Evolutionary conservation across 2,329 filamentous ascomycete genomes (phyloP).

Genomic region (Aspergillus eucalypticola): DNA sequence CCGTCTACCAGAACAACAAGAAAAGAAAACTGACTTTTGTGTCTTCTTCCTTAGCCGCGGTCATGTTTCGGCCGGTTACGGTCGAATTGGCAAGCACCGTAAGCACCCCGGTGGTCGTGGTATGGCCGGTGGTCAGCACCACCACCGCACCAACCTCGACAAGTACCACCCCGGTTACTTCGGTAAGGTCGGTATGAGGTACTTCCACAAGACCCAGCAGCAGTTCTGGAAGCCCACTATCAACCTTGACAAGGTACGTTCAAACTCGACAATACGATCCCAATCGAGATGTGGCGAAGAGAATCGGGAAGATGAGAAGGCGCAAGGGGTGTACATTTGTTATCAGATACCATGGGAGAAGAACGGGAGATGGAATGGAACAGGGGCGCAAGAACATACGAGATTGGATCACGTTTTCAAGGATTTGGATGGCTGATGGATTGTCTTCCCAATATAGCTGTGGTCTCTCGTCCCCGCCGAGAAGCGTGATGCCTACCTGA

Average conservation of each 20-base stretch:
- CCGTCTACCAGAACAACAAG: neutral
- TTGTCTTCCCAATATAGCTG: constrained; percentile 59
- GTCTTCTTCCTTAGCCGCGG: constrained; percentile 67
- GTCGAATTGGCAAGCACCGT: constrained; percentile 98
- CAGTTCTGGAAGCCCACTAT: constrained; percentile 98
- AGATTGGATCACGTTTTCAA: neutral
- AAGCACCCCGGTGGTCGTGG: constrained; percentile 80
- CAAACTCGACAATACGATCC: constrained; percentile 9
- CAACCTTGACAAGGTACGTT: constrained; percentile 94
- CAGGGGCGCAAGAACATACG: constrained; percentile 1
- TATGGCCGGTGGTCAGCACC: constrained; percentile 99
- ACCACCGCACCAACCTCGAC: constrained; percentile 90
- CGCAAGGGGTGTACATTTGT: neutral
- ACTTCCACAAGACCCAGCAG: constrained; percentile 96
- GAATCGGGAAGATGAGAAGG: neutral
- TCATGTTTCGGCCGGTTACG: constrained; percentile 97
- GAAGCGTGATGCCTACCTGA: constrained; percentile 88
- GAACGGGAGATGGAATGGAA: neutral
- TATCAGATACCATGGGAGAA: neutral
- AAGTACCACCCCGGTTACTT: constrained; percentile 99
- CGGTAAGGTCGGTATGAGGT: constrained; percentile 91
- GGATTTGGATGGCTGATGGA: constrained; percentile 18
- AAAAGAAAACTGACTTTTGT: constrained; percentile 16
- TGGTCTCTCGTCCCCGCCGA: constrained; percentile 93
- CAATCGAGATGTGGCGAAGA: constrained; percentile 1